Conservation (phyloP, 352 stramenopile species). For the Pelagophyceae sp. region DNA sequence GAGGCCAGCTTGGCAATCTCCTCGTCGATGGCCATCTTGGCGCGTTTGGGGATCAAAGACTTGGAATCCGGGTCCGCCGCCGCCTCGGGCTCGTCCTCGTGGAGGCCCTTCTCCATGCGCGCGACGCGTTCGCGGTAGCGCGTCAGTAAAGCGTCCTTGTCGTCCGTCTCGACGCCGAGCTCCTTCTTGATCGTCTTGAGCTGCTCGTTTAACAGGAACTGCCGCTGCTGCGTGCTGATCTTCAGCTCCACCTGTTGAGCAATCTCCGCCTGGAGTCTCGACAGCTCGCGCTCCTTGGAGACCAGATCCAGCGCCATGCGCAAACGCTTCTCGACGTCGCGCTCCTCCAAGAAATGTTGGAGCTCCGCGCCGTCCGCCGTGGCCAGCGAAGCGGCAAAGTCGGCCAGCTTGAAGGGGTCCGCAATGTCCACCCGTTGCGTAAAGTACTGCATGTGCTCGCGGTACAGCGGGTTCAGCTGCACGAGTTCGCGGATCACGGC, state of each 20-base stretch:
- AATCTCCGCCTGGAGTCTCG: conserved; percentile 93
- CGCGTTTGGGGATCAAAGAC: conserved; percentile 43
- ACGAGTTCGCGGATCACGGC: conserved; percentile 88
- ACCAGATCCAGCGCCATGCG: conserved; percentile 91
- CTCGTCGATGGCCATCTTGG: conserved; percentile 88
- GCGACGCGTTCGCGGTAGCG: conserved; percentile 78
- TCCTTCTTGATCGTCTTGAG: conserved; percentile 99
- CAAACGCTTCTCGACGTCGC: conserved; percentile 83
- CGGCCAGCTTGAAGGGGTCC: conserved; percentile 93
- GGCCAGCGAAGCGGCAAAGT: conserved; percentile 89
- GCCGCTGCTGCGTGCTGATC: conserved; percentile 91
- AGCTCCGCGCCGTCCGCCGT: conserved; percentile 79
- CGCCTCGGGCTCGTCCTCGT: background rate
- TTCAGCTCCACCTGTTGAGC: conserved; percentile 71
- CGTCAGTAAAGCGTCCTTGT: conserved; percentile 92
- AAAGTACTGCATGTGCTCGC: conserved; percentile 95
- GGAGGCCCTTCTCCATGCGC: conserved; percentile 22
- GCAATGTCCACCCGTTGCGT: conserved; percentile 82
- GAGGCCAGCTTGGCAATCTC: conserved; percentile 93
- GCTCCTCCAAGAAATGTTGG: conserved; percentile 81
- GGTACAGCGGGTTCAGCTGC: conserved; percentile 91
- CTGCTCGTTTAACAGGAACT: conserved; percentile 97
- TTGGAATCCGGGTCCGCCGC: background rate
- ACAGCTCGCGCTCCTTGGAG: conserved; percentile 89
- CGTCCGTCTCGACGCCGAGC: conserved; percentile 95